Evolutionary conservation across 495 filamentous ascomycete genomes (phyloP).

Genomic region (Penicillium salamii): DNA sequence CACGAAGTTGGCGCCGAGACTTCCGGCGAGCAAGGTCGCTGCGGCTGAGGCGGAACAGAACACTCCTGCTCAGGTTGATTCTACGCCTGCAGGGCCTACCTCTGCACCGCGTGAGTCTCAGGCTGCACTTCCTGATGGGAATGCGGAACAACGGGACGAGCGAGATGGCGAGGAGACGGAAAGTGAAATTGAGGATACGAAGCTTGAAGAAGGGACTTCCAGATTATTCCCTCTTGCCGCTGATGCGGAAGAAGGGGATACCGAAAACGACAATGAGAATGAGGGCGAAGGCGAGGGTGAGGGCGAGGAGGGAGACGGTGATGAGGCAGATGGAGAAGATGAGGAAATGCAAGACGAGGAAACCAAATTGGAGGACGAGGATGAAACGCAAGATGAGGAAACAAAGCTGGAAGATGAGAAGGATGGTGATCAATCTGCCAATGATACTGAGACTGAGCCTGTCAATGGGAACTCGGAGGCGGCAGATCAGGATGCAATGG

Average conservation of each 20-base stretch:
- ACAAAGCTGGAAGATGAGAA: conserved; percentile 15
- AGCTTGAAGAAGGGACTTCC: conserved; percentile 37
- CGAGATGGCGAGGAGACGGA: conserved; percentile 82
- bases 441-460: conserved; percentile 14
- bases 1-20: conserved; percentile 38
- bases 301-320: conserved; percentile 18
- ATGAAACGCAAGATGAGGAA: conserved; percentile 25
- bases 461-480: conserved; percentile 15
- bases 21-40: conserved; percentile 25
- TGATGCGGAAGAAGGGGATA: conserved; percentile 31
- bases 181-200: conserved; percentile 61
- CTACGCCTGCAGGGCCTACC: conserved; percentile 12
- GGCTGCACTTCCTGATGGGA: conserved; percentile 10
- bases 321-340: conserved; percentile 20
- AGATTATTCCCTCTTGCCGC: conserved; percentile 37
- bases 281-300: conserved; percentile 20
- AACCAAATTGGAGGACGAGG: conserved; percentile 14
- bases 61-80: conserved; percentile 5
- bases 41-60: conserved; percentile 24
- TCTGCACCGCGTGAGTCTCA: conserved; percentile 12
- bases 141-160: conserved; percentile 34
- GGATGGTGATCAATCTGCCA: conserved; percentile 5
- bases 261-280: conserved; percentile 3
- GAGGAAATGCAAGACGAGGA: conserved; percentile 25
- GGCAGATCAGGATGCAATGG: conserved; percentile 17